A percentile compares a stretch with the other conserved stretches of the same genome.
Evolutionary conservation across 2,329 filamentous ascomycete species (phyloP).

Genomic region (Mycosphaerella sp.): DNA sequence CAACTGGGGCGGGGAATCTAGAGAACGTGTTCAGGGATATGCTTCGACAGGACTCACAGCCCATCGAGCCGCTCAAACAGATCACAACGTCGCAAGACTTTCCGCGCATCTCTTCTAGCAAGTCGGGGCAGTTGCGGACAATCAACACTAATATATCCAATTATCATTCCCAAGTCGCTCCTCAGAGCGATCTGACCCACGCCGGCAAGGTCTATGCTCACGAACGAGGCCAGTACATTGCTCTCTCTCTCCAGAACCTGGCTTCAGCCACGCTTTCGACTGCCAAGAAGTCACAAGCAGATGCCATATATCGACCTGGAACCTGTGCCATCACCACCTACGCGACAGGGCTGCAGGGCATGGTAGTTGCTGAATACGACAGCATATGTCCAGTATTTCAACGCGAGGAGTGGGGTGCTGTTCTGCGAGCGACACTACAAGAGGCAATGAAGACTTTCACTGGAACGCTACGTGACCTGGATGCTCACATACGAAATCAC

Average conservation of each 20-base stretch:
- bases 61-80: constrained; percentile 84
- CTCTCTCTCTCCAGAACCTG: constrained; percentile 72
- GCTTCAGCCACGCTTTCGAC: constrained; percentile 75
- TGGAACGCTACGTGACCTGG: constrained; percentile 79
- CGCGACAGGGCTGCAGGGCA: constrained; percentile 75
- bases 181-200: constrained; percentile 38
- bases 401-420: constrained; percentile 72
- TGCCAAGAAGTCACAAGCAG: constrained; percentile 64
- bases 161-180: constrained; percentile 25
- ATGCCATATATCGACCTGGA: constrained; percentile 78
- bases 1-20: constrained; percentile 71
- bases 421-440: constrained; percentile 74
- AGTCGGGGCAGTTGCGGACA: constrained; percentile 66
- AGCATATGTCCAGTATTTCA: constrained; percentile 83
- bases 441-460: constrained; percentile 72
- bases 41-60: constrained; percentile 68
- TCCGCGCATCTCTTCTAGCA: constrained; percentile 70
- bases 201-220: constrained; percentile 80
- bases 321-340: constrained; percentile 91
- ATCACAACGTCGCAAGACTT: constrained; percentile 76
- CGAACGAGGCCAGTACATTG: constrained; percentile 79
- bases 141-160: constrained; percentile 54
- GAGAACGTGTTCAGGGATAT: constrained; percentile 77
- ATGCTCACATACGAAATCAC: constrained; percentile 80
- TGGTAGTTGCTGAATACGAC: constrained; percentile 83